phyloP scores from a whole-genome alignment of 2,329 filamentous ascomycete genomes.

The Diaporthe longicolla region DNA sequence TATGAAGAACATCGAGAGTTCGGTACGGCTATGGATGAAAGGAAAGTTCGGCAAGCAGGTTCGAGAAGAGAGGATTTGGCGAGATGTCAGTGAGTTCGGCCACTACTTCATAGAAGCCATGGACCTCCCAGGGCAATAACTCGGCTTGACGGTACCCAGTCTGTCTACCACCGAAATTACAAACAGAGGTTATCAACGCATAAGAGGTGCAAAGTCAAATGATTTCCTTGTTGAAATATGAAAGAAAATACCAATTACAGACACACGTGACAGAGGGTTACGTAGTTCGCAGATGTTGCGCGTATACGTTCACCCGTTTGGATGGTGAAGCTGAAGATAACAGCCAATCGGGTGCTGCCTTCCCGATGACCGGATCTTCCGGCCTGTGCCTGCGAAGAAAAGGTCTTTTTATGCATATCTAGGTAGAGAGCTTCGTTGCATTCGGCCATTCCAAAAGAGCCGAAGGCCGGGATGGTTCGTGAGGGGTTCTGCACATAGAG shows the following conservation, averaged over 20 bases:
- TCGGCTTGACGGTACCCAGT: neutral
- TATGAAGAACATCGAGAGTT: conserved; percentile 3
- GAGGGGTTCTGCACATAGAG: neutral
- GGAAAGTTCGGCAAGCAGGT: neutral
- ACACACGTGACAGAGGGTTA: no score
- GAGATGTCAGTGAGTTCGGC: conserved; percentile 16
- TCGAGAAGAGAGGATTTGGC: conserved; percentile 11
- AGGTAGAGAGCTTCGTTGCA: neutral
- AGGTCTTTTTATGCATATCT: no score
- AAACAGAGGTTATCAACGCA: no score
- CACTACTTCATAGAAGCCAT: conserved; percentile 25
- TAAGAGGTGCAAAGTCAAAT: no score
- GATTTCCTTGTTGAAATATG: no score
- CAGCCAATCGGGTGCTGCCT: neutral
- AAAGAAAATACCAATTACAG: no score
- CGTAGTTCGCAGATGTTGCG: neutral
- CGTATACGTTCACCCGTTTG: neutral
- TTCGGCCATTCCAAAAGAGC: neutral
- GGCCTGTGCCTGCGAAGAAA: neutral
- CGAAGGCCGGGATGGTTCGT: neutral
- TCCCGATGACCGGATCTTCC: neutral
- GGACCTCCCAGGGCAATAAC: conserved; percentile 1
- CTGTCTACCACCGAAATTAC: no score
- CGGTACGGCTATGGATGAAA: neutral
- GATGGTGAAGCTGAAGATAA: neutral